Percentiles rank a stretch among this genome's conserved stretches.
Evolutionary conservation across 2,329 filamentous ascomycete species (phyloP).

Genomic region (Colletotrichum lupini): DNA sequence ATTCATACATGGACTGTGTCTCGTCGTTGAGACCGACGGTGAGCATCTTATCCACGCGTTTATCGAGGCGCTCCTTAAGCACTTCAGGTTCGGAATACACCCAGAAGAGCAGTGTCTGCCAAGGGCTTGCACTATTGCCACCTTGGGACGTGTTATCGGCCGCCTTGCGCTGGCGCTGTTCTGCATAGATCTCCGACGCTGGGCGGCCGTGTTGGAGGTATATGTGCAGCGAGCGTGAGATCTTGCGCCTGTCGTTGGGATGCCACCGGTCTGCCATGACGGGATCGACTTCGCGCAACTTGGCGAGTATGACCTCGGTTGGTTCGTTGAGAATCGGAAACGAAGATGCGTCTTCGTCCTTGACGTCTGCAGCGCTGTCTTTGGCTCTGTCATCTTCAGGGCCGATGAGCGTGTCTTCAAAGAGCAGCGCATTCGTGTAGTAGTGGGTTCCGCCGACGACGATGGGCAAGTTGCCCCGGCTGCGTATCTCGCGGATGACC

Average conservation of each 20-base stretch:
- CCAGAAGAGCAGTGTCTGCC: conserved; percentile 83
- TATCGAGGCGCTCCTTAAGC: conserved; percentile 77
- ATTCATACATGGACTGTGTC: conserved; percentile 56
- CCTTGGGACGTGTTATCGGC: conserved; percentile 31
- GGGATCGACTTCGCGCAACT: conserved; percentile 84
- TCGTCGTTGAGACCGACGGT: conserved; percentile 62
- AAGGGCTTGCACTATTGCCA: conserved; percentile 43
- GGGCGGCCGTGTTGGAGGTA: conserved; percentile 83
- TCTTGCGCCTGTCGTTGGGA: conserved; percentile 91
- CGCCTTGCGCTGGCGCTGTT: conserved; percentile 69
- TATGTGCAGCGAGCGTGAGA: conserved; percentile 89
- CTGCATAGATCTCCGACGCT: conserved; percentile 87
- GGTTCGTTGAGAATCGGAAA: conserved; percentile 79
- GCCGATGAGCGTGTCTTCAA: conserved; percentile 75
- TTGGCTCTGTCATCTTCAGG: conserved; percentile 48
- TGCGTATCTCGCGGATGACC: conserved; percentile 81
- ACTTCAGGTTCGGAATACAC: conserved; percentile 78
- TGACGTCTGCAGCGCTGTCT: conserved; percentile 1
- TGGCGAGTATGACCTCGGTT: conserved; percentile 77
- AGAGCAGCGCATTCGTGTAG: conserved; percentile 90
- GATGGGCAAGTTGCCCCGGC: conserved; percentile 84
- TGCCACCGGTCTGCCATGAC: conserved; percentile 93
- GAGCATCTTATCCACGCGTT: conserved; percentile 87
- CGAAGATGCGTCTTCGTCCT: conserved; percentile 47
- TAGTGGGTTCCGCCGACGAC: conserved; percentile 96